Percentiles rank a stretch among this genome's conserved stretches.
Conservation (phyloP, 2,329 filamentous ascomycete species). For the Apiospora rasikravindrae region DNA sequence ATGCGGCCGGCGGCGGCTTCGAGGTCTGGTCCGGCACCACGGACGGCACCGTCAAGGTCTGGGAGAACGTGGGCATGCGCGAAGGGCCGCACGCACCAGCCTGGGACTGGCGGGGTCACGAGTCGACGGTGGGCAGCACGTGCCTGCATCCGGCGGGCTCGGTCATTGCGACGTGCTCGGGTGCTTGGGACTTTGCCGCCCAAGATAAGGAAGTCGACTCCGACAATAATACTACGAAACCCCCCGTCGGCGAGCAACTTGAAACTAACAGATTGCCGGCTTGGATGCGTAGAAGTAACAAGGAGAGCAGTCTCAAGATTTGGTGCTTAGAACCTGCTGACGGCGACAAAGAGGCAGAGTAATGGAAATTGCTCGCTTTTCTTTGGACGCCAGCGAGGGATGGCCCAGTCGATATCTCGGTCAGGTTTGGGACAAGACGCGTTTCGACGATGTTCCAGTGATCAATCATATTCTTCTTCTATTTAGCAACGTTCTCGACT, state of each 20-base stretch:
- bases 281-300: constrained; percentile 37
- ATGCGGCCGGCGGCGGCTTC: constrained; percentile 47
- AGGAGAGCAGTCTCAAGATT: constrained; percentile 52
- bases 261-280: constrained; percentile 18
- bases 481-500: not conserved
- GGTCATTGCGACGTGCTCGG: constrained; percentile 62
- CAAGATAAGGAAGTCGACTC: constrained; percentile 26
- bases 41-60: constrained; percentile 61
- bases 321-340: constrained; percentile 43
- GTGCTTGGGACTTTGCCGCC: constrained; percentile 51
- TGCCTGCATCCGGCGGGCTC: constrained; percentile 60
- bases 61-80: constrained; percentile 58
- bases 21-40: constrained; percentile 68
- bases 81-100: constrained; percentile 50
- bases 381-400: not conserved
- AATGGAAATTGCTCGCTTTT: not conserved
- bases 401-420: not conserved
- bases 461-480: not conserved
- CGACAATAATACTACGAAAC: not conserved
- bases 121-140: constrained; percentile 54
- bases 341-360: not conserved
- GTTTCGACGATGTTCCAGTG: not conserved
- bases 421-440: not conserved
- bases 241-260: not conserved
- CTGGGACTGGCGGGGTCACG: constrained; percentile 54